phyloP scores from a whole-genome alignment of 148 eudicot species.

The Rhododendron mucronatum region DNA sequence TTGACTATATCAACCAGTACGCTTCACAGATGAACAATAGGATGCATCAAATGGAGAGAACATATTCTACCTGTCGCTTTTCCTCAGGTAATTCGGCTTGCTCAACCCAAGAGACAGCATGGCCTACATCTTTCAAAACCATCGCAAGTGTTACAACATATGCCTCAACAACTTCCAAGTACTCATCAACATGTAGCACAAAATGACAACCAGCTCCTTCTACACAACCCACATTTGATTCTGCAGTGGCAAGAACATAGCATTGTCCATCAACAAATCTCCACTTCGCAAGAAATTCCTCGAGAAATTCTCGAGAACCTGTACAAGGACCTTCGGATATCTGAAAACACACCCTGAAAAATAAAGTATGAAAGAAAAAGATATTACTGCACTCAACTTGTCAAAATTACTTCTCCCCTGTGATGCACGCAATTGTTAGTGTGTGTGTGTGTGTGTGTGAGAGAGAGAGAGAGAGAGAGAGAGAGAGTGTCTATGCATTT shows the following conservation, averaged over 20 bases:
- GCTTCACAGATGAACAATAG: not conserved
- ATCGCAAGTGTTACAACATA: slow-evolving; percentile 53
- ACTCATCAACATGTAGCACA: slow-evolving; percentile 48
- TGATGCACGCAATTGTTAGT: not conserved
- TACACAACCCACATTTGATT: slow-evolving; percentile 6
- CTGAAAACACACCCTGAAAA: slow-evolving; percentile 71
- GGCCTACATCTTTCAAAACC: slow-evolving; percentile 35
- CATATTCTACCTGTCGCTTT: slow-evolving; percentile 62
- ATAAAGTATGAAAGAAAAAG: slow-evolving; percentile 5
- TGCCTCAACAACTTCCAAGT: slow-evolving; percentile 75
- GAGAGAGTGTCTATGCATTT: not conserved
- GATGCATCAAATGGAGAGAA: not conserved
- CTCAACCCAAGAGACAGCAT: slow-evolving; percentile 79
- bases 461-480: not conserved
- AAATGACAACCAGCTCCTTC: slow-evolving; percentile 18
- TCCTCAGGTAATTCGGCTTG: slow-evolving; percentile 71
- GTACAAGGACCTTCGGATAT: slow-evolving; percentile 41
- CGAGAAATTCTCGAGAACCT: slow-evolving; percentile 51
- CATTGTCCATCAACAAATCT: slow-evolving; percentile 36
- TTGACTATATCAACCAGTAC: not conserved
- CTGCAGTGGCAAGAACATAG: slow-evolving; percentile 22
- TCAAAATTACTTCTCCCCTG: not conserved
- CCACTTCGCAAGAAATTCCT: slow-evolving; percentile 76
- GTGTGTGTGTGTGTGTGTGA: not conserved
- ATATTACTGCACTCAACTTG: not conserved